These are phyloP conservation scores for Thelephora ganbajun DNA, from an alignment of 768 basidiomycete genomes.

Conservation along the genomic window DNA sequence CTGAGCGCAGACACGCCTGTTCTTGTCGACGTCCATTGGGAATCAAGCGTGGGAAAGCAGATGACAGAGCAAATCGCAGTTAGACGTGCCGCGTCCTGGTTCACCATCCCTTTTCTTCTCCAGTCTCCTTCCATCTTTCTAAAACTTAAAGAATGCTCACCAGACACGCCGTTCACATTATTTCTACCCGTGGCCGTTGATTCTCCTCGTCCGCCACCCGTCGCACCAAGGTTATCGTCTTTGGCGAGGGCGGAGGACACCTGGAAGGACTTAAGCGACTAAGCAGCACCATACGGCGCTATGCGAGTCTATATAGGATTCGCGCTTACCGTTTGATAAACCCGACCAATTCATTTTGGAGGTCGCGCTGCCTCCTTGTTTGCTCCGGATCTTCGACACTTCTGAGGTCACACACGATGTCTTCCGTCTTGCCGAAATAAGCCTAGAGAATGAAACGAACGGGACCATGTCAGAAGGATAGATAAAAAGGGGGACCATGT, in stretches of 20 bases:
- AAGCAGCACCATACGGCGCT: too few relatives aligned
- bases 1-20: too few relatives aligned
- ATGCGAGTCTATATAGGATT: too few relatives aligned
- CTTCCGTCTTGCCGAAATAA: slow-evolving; percentile 93
- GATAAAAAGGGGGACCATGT: not conserved
- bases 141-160: slow-evolving; percentile 41
- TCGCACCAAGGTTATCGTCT: slow-evolving; percentile 84
- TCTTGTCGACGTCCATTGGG: too few relatives aligned
- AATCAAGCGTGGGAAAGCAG: too few relatives aligned
- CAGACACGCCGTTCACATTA: slow-evolving; percentile 44
- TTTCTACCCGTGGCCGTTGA: slow-evolving; percentile 41
- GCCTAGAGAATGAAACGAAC: slow-evolving; percentile 33
- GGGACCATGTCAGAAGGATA: slow-evolving; percentile 4
- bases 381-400: slow-evolving; percentile 78
- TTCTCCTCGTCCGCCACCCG: slow-evolving; percentile 67
- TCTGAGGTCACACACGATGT: slow-evolving; percentile 86
- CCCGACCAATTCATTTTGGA: slow-evolving; percentile 85
- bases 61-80: too few relatives aligned
- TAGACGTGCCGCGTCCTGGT: too few relatives aligned
- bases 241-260: slow-evolving; percentile 97
- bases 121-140: too few relatives aligned
- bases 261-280: too few relatives aligned
- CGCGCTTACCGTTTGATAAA: slow-evolving; percentile 57
- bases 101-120: too few relatives aligned
- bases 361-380: slow-evolving; percentile 63